These are phyloP conservation scores for Symbiodinium pilosum DNA, from an alignment of 73 alveolate genomes.

Conservation along the genomic window DNA sequence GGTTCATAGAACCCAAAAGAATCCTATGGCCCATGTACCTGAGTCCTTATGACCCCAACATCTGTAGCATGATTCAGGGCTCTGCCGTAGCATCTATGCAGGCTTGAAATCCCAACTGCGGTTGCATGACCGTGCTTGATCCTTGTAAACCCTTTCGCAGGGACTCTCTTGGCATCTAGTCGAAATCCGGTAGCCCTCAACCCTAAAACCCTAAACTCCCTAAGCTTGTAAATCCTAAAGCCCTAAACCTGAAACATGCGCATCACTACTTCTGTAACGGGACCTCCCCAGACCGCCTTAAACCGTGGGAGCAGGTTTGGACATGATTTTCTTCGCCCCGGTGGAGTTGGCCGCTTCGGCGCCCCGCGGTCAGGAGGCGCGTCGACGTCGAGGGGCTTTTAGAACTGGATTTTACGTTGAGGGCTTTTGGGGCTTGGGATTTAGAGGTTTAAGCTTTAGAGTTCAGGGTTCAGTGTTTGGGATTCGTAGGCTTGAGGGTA, in stretches of 20 bases:
- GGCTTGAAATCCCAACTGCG: too few species aligned
- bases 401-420: not conserved
- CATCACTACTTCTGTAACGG: not conserved
- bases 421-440: not conserved
- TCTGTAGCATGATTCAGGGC: too few species aligned
- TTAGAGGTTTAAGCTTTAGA: not conserved
- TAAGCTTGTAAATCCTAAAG: not conserved
- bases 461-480: not conserved
- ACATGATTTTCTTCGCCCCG: conserved; percentile 68
- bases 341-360: conserved; percentile 62
- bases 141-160: too few species aligned
- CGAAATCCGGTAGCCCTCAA: not conserved
- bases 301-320: not conserved
- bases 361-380: conserved; percentile 39
- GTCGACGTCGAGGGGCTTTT: not conserved
- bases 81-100: too few species aligned
- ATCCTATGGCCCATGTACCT: too few species aligned
- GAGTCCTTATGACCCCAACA: too few species aligned
- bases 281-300: not conserved
- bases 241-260: not conserved
- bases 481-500: not conserved
- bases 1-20: too few species aligned
- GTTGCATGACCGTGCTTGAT: too few species aligned
- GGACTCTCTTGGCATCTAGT: not conserved
- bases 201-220: not conserved